phyloP scores from a whole-genome alignment of 306 rosid species.

The Cucumis melo region DNA sequence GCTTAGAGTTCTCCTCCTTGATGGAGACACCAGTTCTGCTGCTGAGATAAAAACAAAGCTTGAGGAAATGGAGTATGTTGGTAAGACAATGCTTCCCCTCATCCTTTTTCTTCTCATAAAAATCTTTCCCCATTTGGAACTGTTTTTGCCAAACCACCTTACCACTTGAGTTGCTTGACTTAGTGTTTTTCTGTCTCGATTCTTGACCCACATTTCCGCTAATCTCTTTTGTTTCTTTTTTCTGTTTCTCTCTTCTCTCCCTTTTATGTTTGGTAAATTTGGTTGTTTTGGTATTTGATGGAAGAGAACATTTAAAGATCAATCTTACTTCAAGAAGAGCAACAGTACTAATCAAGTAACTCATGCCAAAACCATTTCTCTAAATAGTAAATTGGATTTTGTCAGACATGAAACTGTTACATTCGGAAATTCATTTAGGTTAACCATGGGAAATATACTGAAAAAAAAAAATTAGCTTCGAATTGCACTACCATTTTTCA shows the following conservation, averaged over 20 bases:
- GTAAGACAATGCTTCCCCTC: slow-evolving; percentile 18
- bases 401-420: background rate
- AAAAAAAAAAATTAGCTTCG: background rate
- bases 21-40: slow-evolving; percentile 58
- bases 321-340: background rate
- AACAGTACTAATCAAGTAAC: background rate
- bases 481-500: background rate
- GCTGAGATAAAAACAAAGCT: slow-evolving; percentile 62
- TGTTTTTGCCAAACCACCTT: background rate
- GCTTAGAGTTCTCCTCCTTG: slow-evolving; percentile 84
- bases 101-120: slow-evolving; percentile 15
- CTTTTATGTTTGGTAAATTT: background rate
- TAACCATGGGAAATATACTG: background rate
- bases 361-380: background rate
- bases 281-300: background rate
- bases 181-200: background rate
- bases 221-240: background rate
- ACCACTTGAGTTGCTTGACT: background rate
- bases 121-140: background rate
- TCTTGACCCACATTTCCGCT: background rate
- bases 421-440: background rate
- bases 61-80: slow-evolving; percentile 78
- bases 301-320: background rate
- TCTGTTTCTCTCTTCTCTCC: background rate
- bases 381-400: background rate